These are phyloP conservation scores for Amanita fuliginea DNA, from an alignment of 768 basidiomycete genomes.

Conservation along the genomic window DNA sequence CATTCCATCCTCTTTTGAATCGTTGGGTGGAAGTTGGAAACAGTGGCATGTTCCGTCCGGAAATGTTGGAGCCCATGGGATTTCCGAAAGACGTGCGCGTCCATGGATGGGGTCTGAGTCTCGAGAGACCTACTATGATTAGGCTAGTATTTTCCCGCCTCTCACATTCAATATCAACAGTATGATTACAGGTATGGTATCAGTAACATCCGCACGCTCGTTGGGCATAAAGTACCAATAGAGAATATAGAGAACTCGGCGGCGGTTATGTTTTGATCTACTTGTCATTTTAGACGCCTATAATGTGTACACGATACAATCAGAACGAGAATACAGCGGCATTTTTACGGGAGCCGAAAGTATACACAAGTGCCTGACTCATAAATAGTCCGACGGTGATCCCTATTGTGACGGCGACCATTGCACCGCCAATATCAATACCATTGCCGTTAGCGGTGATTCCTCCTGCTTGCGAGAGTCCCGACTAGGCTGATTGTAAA, in stretches of 20 bases:
- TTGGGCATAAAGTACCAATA: constrained; percentile 94
- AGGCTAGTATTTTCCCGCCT: constrained; percentile 37
- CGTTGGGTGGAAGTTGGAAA: constrained; percentile 99
- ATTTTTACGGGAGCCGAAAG: constrained; percentile 75
- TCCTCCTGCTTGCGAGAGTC: constrained; percentile 78
- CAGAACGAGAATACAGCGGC: constrained; percentile 81
- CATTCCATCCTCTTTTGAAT: constrained; percentile 88
- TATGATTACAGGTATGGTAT: constrained; percentile 70
- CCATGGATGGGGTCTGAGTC: constrained; percentile 90
- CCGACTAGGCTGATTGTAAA: constrained; percentile 38
- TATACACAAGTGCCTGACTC: constrained; percentile 80
- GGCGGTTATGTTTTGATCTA: constrained; percentile 75
- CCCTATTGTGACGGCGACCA: constrained; percentile 86
- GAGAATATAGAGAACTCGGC: constrained; percentile 82
- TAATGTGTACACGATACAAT: constrained; percentile 8
- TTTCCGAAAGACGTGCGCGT: constrained; percentile 94
- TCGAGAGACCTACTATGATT: constrained; percentile 99
- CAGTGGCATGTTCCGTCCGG: constrained; percentile 98
- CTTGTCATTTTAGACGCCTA: background rate
- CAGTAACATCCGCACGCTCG: constrained; percentile 91
- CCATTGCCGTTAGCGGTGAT: constrained; percentile 72
- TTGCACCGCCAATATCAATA: constrained; percentile 78
- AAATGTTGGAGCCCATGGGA: constrained; percentile 99
- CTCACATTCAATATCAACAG: background rate
- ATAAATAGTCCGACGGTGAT: constrained; percentile 86